Base-by-base conservation (phyloP, 805 yeast genomes). In the Suhomyces prunicola region DNA sequence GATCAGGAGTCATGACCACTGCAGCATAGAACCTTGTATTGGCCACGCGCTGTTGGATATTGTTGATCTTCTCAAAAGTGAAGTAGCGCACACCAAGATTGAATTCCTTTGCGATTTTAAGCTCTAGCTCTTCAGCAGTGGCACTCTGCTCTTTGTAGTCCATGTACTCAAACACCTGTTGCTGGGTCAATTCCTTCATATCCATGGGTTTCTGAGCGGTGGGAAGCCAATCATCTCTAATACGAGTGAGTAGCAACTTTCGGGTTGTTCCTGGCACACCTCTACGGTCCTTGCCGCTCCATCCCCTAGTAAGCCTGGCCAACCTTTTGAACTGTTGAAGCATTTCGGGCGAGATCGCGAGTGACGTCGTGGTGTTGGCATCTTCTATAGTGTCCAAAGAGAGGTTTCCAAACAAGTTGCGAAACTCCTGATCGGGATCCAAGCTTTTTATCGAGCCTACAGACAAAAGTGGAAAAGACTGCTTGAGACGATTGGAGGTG, bases 191-290 rank as follows among this genome's bases (percentile, higher is more conserved):
- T 59, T 83, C 84, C 12, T 81, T 84, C 89, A 87, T 83, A 0
- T 68, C 60, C 40, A 88, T 61, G 12, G 87, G 86, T 55, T 84
- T 86, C 52, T 78, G 76, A 26, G 79, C 70, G 0, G 89, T 82
- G 1, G 96, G 96, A 6, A 88, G 63, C 89, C 92, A 89, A 63
- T 88, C 92, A 54, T 87, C 91, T 63, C 87, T 80, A 45, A 90
- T 83, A 60, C 85, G 85, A 0, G 96, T 84, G 55, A 90, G 72
- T 10, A 80, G 73, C 47, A 90, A 70, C 59, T 87, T 87, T 56
- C 90, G 77, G 0, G 83, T 69, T 0, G 89, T 82, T 26, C 93
- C 93, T 0, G 97, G 97, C 2, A 88, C 81, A 5, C 83, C 72
- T 47, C 87, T 70, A 56, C 85, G 82, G 61, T 89, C 96, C 56